These are phyloP conservation scores for Staphylotrichum tortipilum DNA, from an alignment of 495 filamentous ascomycete genomes.

Conservation along the genomic window DNA sequence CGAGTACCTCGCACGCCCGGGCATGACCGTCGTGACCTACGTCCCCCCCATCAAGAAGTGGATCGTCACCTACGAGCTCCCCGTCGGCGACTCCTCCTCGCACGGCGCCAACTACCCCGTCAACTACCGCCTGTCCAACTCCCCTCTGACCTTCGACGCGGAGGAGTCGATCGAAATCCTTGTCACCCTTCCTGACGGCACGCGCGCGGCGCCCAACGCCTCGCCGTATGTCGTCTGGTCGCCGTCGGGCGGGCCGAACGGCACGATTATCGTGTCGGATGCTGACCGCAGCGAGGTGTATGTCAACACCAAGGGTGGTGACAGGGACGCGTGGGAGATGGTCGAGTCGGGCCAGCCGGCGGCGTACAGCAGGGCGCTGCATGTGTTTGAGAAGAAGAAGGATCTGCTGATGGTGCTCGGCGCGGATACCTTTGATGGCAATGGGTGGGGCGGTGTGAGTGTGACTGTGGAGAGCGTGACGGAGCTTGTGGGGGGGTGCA, in stretches of 20 bases:
- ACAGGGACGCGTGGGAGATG: conserved; percentile 46
- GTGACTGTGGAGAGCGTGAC: conserved; percentile 1
- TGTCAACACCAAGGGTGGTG: conserved; percentile 48
- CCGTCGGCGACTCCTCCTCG: conserved; percentile 22
- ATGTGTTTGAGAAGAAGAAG: conserved; percentile 31
- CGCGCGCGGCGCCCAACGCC: conserved; percentile 37
- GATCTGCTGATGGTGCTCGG: conserved; percentile 35
- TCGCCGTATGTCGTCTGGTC: conserved; percentile 52
- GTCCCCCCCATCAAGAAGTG: conserved; percentile 22
- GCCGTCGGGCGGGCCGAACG: conserved; percentile 43
- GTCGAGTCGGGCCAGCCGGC: conserved; percentile 31
- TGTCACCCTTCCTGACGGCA: conserved; percentile 33
- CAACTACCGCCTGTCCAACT: conserved; percentile 43
- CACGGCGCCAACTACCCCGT: conserved; percentile 37
- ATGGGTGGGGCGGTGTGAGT: conserved; percentile 5
- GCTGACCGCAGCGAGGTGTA: conserved; percentile 47
- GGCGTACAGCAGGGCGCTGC: conserved; percentile 45
- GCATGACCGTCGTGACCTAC: conserved; percentile 51
- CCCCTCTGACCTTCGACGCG: conserved; percentile 46
- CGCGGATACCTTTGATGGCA: conserved; percentile 3
- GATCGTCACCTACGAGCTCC: conserved; percentile 22
- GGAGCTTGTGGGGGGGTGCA: not conserved
- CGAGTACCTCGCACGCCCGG: conserved; percentile 55
- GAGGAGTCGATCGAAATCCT: conserved; percentile 37
- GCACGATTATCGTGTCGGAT: conserved; percentile 50